Base-by-base conservation (phyloP, 345 rosid species). In the Abelmoschus esculentus region DNA sequence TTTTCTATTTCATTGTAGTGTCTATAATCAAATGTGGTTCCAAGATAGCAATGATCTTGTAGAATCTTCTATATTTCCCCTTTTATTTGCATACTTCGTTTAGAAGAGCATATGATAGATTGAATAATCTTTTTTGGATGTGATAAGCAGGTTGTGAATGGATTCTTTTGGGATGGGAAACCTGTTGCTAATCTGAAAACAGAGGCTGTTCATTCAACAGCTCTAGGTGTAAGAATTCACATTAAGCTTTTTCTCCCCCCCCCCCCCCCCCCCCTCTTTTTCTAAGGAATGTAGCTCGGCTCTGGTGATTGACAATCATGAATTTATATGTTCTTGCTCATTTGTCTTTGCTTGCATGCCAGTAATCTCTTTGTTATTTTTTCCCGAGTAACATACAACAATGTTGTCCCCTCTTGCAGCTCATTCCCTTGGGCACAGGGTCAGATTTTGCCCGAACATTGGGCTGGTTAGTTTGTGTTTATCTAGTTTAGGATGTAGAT, bases 381-480 rank as follows among this genome's bases (percentile, higher is more conserved):
- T 2, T 8, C 61, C 46, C 28, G 13, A 57, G 19, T 61, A 69
- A 73, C 60, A 70, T 70, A 36, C 79, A 72, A 66, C 73, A 44
- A 32, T 64, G 17, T 61, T 70, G 54, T 67, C 22, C 58, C 44
- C 77, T 76, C 74, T 18, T 74, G 71, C 89, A 91, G 99, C 86
- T 90, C 63, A 90, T 95, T 70, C 98, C 98, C 34, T 76, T 95
- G 72, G 99, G 99, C 47, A 95, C 99, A 50, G 99, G 96, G 26
- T 91, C 99, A 52, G 98, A 95, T 78, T 95, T 95, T 54, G 93
- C 92, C 66, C 82, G 99, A 78, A 87, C 97, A 65, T 88, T 89
- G 83, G 93, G 96, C 80, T 95, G 99, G 99, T 90, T 80, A 83
- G 95, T 83, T 79, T 34, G 32, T 74, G 60, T 80, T 70, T 34